Evolutionary conservation across 192 early-diverging fungal genomes (phyloP).

Genomic region (Lobulomyces angularis): DNA sequence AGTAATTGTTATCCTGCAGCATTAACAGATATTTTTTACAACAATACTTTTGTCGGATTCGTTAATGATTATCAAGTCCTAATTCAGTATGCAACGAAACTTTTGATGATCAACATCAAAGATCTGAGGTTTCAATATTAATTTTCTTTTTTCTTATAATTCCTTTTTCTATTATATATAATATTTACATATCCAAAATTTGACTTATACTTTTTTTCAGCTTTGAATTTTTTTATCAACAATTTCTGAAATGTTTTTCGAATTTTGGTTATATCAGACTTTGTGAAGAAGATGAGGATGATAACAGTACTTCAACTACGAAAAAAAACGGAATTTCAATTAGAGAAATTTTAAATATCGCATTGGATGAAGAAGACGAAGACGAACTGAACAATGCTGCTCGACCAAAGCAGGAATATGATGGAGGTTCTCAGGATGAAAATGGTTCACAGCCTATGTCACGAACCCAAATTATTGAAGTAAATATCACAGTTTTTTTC

Average conservation of each 20-base stretch:
- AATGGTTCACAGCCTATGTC: no score
- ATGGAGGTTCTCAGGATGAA: slow-evolving; percentile 1
- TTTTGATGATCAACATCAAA: slow-evolving; percentile 75
- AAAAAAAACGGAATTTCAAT: slow-evolving; percentile 54
- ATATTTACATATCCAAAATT: no score
- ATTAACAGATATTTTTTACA: slow-evolving; percentile 62
- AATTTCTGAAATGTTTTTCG: slow-evolving; percentile 62
- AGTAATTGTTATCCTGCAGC: slow-evolving; percentile 23
- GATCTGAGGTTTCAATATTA: slow-evolving; percentile 41
- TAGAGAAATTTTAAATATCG: slow-evolving; percentile 53
- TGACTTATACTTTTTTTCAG: slow-evolving; percentile 21
- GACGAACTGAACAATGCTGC: slow-evolving; percentile 21
- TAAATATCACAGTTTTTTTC: slow-evolving; percentile 1
- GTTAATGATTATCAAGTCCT: slow-evolving; percentile 69
- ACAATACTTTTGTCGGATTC: slow-evolving; percentile 81
- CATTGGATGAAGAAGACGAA: slow-evolving; percentile 45
- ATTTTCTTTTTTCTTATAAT: background rate
- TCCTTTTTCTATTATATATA: no score
- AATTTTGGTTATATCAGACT: slow-evolving; percentile 75
- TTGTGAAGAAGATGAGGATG: no score
- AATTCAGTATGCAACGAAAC: slow-evolving; percentile 72
- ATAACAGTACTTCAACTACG: no score
- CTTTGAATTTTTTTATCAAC: slow-evolving; percentile 83
- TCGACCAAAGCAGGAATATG: background rate
- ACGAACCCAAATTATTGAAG: no score